Percentiles rank a stretch among this genome's conserved stretches.
These are phyloP conservation scores for Dryas integrifolia DNA, from an alignment of 331 rosid species.

Conservation along the genomic window DNA sequence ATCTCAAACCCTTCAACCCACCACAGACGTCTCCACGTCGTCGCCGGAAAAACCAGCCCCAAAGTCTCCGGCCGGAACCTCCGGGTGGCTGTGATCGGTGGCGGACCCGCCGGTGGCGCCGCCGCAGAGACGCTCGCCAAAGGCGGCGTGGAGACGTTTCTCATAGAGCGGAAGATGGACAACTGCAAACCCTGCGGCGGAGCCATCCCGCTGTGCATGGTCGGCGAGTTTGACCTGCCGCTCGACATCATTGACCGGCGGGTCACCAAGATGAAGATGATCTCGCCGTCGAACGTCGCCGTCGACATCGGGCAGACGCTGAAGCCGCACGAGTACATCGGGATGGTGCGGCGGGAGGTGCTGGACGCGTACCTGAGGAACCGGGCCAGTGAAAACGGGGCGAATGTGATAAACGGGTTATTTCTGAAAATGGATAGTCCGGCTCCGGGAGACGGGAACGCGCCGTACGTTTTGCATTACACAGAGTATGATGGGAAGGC, in stretches of 20 bases:
- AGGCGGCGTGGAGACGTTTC: conserved; percentile 79
- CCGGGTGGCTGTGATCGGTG: conserved; percentile 78
- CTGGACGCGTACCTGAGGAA: conserved; percentile 64
- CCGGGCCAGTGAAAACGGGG: conserved; percentile 69
- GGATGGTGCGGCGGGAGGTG: conserved; percentile 88
- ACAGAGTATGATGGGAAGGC: conserved; percentile 57
- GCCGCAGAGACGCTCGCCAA: conserved; percentile 75
- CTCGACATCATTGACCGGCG: conserved; percentile 81
- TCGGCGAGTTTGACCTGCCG: conserved; percentile 82
- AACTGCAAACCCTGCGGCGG: conserved; percentile 97
- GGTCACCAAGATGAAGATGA: conserved; percentile 94
- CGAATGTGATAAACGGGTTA: conserved; percentile 67
- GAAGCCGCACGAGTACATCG: conserved; percentile 88
- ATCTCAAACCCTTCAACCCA: conserved; percentile 18
- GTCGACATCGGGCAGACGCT: conserved; percentile 80
- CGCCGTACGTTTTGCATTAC: conserved; percentile 75
- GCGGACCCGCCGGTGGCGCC: conserved; percentile 75
- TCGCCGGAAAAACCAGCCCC: conserved; percentile 60
- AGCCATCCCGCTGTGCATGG: conserved; percentile 96
- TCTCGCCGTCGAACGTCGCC: conserved; percentile 89
- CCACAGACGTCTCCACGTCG: conserved; percentile 36
- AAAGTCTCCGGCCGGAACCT: conserved; percentile 69
- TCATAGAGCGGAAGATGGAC: conserved; percentile 78
- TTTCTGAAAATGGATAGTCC: conserved; percentile 81
- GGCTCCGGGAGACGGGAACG: conserved; percentile 34